phyloP scores from a whole-genome alignment of 306 rosid species.

The Neltuma alba region DNA sequence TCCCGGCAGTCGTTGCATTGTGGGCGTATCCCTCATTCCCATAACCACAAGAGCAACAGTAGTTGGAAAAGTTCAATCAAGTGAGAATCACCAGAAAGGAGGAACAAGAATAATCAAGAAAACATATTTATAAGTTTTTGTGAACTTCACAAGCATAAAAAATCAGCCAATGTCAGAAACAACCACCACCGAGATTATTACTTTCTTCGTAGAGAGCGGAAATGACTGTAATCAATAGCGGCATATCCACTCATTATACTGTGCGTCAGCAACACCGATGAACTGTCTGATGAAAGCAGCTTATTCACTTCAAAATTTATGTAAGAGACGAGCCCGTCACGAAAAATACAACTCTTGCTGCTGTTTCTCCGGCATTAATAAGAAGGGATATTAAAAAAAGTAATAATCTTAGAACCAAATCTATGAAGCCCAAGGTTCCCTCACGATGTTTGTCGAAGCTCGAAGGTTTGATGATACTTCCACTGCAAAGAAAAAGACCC shows the following conservation, averaged over 20 bases:
- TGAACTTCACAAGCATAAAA: constrained; percentile 8
- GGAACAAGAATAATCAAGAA: neutral
- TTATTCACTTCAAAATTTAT: neutral
- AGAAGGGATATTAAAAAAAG: neutral
- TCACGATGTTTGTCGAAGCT: neutral
- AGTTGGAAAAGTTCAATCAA: neutral
- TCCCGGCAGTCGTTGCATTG: neutral
- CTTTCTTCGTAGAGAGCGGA: neutral
- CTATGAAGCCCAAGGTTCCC: constrained; percentile 7
- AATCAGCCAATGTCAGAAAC: constrained; percentile 16
- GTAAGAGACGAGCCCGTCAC: neutral
- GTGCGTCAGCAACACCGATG: constrained; percentile 11
- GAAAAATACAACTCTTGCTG: constrained; percentile 10
- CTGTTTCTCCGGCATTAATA: constrained; percentile 1
- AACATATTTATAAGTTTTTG: neutral
- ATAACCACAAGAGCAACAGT: neutral
- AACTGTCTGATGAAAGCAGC: constrained; percentile 30
- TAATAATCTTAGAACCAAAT: constrained; percentile 32
- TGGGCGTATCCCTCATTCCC: neutral
- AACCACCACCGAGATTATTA: neutral
- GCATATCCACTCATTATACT: neutral
- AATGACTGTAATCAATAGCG: constrained; percentile 6
- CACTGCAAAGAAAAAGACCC: neutral
- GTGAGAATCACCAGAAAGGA: neutral
- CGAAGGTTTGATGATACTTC: neutral